Base-by-base conservation (phyloP, 352 stramenopile genomes). In the Phytophthora kernoviae region DNA sequence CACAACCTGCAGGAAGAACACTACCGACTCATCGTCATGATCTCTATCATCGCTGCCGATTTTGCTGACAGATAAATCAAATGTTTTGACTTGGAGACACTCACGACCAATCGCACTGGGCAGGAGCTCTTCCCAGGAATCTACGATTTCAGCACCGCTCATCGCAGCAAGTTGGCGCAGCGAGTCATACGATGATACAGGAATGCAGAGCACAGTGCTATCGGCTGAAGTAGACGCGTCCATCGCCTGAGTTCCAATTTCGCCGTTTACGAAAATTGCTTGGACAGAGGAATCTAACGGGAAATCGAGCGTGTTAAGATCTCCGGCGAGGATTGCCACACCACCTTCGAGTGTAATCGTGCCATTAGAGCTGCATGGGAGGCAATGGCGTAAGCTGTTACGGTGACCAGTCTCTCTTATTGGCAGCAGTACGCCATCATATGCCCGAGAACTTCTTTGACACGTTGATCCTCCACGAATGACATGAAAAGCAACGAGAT, bases 111-210 rank as follows among this genome's bases (percentile, higher is more conserved):
- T 58, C 3, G 53, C 32, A 58, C 21, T 61, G 5, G 64, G 52
- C n/a, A 73, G 34, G 1, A 68, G 37, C 22, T 73, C 64, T n/a
- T 68, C 58, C 47, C 47, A 61, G 1, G 52, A 57, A 9, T 73
- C 58, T 15, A 73, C 46, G 41, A 68, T 55, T 52, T 73, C 58
- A 48, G 58, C 64, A 24, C 64, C 64, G 54, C 47, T 65, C 41
- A 73, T 53, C 36, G 64, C 58, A n/a, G 64, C 64, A 21, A 73
- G 42, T 20, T 59, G 52, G 5, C 37, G 37, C 7, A 73, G 39
- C 26, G 48, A 39, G 7, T 43, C 18, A 18, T 62, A 62, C 11
- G 53, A 58, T 22, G 52, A 22, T 11, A 73, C 58, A n/a, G 58
- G 58, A n/a, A 73, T 50, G n/a, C 52, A 68, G 3, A 73, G 14